phyloP scores from a whole-genome alignment of 768 basidiomycete species.

The Dioszegia hungarica region DNA sequence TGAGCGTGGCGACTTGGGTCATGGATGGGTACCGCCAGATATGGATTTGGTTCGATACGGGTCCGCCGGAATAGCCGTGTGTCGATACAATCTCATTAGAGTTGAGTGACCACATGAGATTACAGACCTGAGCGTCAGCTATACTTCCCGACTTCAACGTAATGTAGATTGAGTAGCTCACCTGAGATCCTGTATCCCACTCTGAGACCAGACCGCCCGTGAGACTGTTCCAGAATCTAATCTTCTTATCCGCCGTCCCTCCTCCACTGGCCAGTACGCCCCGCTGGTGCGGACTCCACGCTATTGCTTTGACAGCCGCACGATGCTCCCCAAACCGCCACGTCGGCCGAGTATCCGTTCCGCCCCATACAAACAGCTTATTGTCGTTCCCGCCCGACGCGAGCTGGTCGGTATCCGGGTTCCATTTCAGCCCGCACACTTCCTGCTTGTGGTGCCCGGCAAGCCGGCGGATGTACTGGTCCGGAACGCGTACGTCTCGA shows the following conservation, averaged over 20 bases:
- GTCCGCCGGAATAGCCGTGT: slow-evolving; percentile 89
- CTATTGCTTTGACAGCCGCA: slow-evolving; percentile 94
- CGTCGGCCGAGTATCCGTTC: slow-evolving; percentile 63
- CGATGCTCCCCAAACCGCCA: slow-evolving; percentile 96
- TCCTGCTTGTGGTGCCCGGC: slow-evolving; percentile 63
- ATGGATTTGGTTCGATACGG: slow-evolving; percentile 92
- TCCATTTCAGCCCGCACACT: slow-evolving; percentile 95
- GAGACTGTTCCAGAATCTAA: slow-evolving; percentile 91
- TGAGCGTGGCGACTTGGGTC: slow-evolving; percentile 88
- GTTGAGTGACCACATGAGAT: slow-evolving; percentile 90
- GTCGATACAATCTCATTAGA: slow-evolving; percentile 97
- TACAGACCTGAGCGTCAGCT: slow-evolving; percentile 67
- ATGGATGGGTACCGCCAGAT: slow-evolving; percentile 84
- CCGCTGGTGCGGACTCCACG: slow-evolving; percentile 93
- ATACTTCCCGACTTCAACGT: no score
- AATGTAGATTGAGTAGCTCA: slow-evolving; percentile 47
- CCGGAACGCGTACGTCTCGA: slow-evolving; percentile 77
- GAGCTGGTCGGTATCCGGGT: slow-evolving; percentile 58
- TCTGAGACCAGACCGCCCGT: slow-evolving; percentile 79
- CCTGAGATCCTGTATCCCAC: slow-evolving; percentile 93
- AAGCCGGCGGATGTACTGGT: slow-evolving; percentile 62
- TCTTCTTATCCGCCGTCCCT: slow-evolving; percentile 97
- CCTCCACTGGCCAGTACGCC: slow-evolving; percentile 91
- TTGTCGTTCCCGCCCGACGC: slow-evolving; percentile 98
- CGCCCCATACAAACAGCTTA: slow-evolving; percentile 96